phyloP scores from a whole-genome alignment of 805 yeast species.

The Saturnispora besseyi region DNA sequence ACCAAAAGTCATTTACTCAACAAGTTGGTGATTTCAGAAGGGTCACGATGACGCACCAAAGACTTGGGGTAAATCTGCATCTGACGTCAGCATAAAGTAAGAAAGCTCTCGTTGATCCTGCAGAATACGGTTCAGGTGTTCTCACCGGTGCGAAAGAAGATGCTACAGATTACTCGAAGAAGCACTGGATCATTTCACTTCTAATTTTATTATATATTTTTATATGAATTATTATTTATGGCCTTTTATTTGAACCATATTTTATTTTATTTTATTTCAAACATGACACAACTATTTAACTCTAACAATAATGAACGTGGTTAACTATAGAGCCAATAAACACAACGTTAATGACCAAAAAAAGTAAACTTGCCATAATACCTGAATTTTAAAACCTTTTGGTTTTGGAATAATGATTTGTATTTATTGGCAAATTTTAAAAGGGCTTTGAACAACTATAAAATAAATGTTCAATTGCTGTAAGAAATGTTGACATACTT shows the following conservation, averaged over 20 bases:
- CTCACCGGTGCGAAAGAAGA: constrained; percentile 46
- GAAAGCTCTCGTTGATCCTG: constrained; percentile 39
- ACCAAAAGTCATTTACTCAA: constrained; percentile 62
- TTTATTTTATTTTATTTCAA: neutral
- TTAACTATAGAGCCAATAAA: too few relatives aligned
- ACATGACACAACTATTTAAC: too few relatives aligned
- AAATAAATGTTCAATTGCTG: too few relatives aligned
- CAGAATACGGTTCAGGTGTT: constrained; percentile 51
- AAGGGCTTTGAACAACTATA: too few relatives aligned
- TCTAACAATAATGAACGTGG: too few relatives aligned
- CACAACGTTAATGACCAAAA: too few relatives aligned
- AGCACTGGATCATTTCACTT: neutral
- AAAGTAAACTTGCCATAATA: too few relatives aligned
- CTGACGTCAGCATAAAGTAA: constrained; percentile 39
- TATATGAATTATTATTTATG: neutral
- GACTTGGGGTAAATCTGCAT: constrained; percentile 36
- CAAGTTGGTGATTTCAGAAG: constrained; percentile 37
- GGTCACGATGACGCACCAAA: constrained; percentile 39
- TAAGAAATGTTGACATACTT: too few relatives aligned
- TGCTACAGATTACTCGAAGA: constrained; percentile 20
- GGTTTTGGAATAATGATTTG: too few relatives aligned
- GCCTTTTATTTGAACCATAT: neutral
- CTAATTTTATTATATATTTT: neutral
- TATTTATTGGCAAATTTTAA: too few relatives aligned
- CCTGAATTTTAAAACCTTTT: too few relatives aligned